Conservation (phyloP, 2,329 filamentous ascomycete species). For the Sporothrix variecibatus region DNA sequence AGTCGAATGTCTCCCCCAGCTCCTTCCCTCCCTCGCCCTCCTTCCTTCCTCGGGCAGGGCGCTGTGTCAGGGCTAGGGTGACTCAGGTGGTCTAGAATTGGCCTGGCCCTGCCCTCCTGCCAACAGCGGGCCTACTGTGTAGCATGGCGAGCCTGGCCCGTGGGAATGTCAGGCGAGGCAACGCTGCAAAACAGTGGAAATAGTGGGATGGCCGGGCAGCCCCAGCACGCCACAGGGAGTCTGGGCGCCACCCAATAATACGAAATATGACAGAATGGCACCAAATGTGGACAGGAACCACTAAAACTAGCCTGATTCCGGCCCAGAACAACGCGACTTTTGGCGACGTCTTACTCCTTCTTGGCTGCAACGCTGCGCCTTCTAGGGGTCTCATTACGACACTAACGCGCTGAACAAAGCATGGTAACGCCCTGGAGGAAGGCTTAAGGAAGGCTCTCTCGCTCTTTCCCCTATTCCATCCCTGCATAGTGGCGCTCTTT, state of each 20-base stretch:
- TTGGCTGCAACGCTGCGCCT: background rate
- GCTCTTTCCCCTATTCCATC: background rate
- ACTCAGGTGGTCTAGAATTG: background rate
- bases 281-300: background rate
- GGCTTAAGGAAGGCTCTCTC: too few species aligned
- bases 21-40: background rate
- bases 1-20: background rate
- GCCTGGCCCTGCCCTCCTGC: background rate
- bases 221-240: background rate
- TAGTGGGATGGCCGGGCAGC: background rate
- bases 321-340: background rate
- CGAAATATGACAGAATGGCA: background rate
- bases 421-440: background rate
- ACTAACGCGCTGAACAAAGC: background rate
- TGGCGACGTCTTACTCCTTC: background rate
- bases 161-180: background rate
- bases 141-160: background rate
- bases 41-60: background rate
- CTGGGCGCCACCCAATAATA: background rate
- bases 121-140: background rate
- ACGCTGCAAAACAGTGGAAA: too few species aligned
- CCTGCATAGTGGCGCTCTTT: background rate
- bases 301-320: conserved; percentile 20
- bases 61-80: background rate
- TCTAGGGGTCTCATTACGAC: background rate